phyloP scores from a whole-genome alignment of 805 yeast species.

The Tetrapisispora iriomotensis region DNA sequence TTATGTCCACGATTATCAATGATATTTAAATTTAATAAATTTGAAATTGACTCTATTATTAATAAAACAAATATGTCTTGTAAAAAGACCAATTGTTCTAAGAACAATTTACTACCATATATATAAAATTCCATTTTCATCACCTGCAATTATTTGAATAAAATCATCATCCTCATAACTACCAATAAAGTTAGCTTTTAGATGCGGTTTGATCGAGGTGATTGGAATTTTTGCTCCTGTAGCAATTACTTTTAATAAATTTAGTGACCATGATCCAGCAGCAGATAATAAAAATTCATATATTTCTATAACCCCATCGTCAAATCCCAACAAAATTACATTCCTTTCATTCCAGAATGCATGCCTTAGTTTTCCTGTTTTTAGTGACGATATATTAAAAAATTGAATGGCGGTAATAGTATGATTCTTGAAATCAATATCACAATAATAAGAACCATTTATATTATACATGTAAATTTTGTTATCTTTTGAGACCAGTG shows the following conservation, averaged over 20 bases:
- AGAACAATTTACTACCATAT: constrained; percentile 34
- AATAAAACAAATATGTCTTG: not conserved
- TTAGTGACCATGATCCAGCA: constrained; percentile 18
- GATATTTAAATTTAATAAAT: no score
- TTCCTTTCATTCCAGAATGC: constrained; percentile 33
- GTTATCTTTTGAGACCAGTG: constrained; percentile 21
- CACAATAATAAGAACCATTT: constrained; percentile 40
- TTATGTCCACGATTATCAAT: no score
- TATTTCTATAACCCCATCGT: constrained; percentile 24
- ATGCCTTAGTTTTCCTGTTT: constrained; percentile 23
- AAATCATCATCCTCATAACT: constrained; percentile 4
- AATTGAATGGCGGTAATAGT: constrained; percentile 23
- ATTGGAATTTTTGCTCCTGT: constrained; percentile 12
- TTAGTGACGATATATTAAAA: constrained; percentile 9
- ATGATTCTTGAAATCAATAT: constrained; percentile 16
- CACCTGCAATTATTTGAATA: constrained; percentile 34
- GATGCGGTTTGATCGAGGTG: constrained; percentile 8
- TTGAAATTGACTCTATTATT: no score
- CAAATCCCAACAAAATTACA: constrained; percentile 31
- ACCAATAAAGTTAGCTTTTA: constrained; percentile 3
- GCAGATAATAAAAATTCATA: constrained; percentile 23
- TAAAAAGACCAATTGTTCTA: not conserved
- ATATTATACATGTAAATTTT: constrained; percentile 34
- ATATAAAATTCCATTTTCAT: constrained; percentile 41
- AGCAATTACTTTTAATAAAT: constrained; percentile 16